Conservation (phyloP, 2,329 filamentous ascomycete species). For the Clathrospora elynae region DNA sequence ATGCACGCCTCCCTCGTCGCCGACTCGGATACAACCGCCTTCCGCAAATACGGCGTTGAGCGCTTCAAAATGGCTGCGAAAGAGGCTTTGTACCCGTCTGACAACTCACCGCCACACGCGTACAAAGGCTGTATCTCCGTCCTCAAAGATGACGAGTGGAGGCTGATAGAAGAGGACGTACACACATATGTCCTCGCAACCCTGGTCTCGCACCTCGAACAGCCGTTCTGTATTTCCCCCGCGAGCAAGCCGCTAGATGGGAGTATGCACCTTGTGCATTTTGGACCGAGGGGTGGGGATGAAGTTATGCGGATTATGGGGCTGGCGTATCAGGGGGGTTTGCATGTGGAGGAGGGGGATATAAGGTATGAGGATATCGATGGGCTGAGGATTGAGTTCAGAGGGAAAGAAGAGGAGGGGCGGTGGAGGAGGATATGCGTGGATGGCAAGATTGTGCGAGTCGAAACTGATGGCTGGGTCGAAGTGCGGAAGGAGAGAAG, state of each 20-base stretch:
- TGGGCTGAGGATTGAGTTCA: slow-evolving; percentile 67
- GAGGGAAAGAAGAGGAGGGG: slow-evolving; percentile 63
- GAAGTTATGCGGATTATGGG: slow-evolving; percentile 79
- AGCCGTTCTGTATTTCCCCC: slow-evolving; percentile 81
- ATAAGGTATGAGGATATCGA: slow-evolving; percentile 76
- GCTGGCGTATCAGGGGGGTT: slow-evolving; percentile 61
- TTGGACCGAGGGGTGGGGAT: slow-evolving; percentile 68
- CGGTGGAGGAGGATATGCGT: slow-evolving; percentile 86
- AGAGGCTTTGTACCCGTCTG: slow-evolving; percentile 68
- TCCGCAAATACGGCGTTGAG: slow-evolving; percentile 75
- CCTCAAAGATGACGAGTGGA: slow-evolving; percentile 39
- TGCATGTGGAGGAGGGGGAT: slow-evolving; percentile 57
- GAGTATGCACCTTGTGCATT: slow-evolving; percentile 72
- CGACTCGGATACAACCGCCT: slow-evolving; percentile 84
- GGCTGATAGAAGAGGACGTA: slow-evolving; percentile 48
- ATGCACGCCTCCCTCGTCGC: slow-evolving; percentile 88
- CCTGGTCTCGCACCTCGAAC: slow-evolving; percentile 80
- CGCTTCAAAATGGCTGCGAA: slow-evolving; percentile 85
- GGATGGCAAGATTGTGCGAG: slow-evolving; percentile 83
- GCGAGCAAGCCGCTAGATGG: slow-evolving; percentile 71
- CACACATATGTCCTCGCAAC: slow-evolving; percentile 80
- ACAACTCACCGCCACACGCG: slow-evolving; percentile 59
- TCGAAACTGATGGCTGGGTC: slow-evolving; percentile 74
- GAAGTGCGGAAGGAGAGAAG: slow-evolving; percentile 61
- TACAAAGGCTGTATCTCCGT: slow-evolving; percentile 62